Conservation (phyloP, 345 rosid species). For the Populus davidiana region DNA sequence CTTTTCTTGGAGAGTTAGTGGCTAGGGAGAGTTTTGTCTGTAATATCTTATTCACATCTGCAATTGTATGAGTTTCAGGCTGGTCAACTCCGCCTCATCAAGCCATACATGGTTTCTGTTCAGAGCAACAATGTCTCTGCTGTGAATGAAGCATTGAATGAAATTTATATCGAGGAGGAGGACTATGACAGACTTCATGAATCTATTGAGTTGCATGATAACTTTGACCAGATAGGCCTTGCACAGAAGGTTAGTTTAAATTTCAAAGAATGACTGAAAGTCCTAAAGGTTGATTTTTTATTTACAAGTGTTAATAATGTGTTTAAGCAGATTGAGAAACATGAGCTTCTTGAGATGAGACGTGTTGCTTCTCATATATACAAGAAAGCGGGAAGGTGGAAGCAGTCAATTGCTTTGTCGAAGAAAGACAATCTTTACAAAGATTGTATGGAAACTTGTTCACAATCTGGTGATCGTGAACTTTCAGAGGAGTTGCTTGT, state of each 20-base stretch:
- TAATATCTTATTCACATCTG: neutral
- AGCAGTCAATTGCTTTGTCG: slow-evolving; percentile 90
- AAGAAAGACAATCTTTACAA: slow-evolving; percentile 88
- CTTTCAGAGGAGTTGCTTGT: slow-evolving; percentile 89
- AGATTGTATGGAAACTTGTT: slow-evolving; percentile 97
- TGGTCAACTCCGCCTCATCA: slow-evolving; percentile 81
- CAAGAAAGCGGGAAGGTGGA: slow-evolving; percentile 97
- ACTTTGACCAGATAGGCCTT: slow-evolving; percentile 86
- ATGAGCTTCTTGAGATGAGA: slow-evolving; percentile 95
- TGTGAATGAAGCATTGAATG: slow-evolving; percentile 84
- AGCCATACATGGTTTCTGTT: slow-evolving; percentile 93
- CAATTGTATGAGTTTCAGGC: slow-evolving; percentile 48
- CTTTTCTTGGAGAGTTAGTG: neutral
- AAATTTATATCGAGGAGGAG: slow-evolving; percentile 85
- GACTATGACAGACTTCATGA: slow-evolving; percentile 88
- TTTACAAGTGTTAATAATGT: neutral
- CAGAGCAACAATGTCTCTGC: slow-evolving; percentile 91
- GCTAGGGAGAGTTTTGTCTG: neutral
- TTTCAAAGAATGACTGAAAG: neutral
- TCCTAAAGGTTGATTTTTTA: neutral
- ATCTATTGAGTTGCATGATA: slow-evolving; percentile 84
- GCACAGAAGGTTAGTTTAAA: slow-evolving; percentile 63
- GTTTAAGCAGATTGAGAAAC: slow-evolving; percentile 77
- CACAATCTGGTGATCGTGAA: slow-evolving; percentile 93
- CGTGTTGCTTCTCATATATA: slow-evolving; percentile 96